Conservation (phyloP, 2,329 filamentous ascomycete species). For the Alternaria longipes region DNA sequence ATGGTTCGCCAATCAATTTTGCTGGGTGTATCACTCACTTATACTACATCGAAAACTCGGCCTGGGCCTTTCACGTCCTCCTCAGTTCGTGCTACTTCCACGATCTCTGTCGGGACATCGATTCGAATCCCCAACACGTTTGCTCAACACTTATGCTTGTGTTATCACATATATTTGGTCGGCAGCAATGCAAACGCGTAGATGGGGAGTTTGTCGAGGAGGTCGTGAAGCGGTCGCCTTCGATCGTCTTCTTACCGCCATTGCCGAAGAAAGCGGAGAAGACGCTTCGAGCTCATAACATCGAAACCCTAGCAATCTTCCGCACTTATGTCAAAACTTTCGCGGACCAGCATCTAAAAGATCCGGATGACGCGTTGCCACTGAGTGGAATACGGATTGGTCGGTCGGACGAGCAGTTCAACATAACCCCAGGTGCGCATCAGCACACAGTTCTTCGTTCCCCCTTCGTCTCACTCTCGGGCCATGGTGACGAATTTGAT, state of each 20-base stretch:
- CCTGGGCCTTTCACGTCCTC: constrained; percentile 79
- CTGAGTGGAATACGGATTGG: constrained; percentile 52
- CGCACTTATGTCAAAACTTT: constrained; percentile 75
- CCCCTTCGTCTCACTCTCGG: constrained; percentile 75
- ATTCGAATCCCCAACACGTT: constrained; percentile 59
- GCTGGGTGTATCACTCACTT: constrained; percentile 74
- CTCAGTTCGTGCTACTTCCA: constrained; percentile 76
- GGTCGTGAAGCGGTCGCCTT: constrained; percentile 66
- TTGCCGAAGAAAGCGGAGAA: constrained; percentile 67
- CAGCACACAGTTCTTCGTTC: constrained; percentile 58
- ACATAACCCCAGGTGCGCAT: not conserved
- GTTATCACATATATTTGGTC: constrained; percentile 75
- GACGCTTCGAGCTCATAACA: constrained; percentile 70
- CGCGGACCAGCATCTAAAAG: constrained; percentile 68
- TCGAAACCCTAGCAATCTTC: constrained; percentile 71
- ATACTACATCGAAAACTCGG: constrained; percentile 78
- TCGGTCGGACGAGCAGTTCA: constrained; percentile 1
- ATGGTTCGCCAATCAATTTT: constrained; percentile 75
- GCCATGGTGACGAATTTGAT: constrained; percentile 69
- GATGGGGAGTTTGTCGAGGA: constrained; percentile 59
- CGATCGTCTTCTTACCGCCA: constrained; percentile 70
- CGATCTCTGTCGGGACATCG: constrained; percentile 66
- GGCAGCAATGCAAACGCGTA: constrained; percentile 61
- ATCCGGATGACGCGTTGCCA: constrained; percentile 66
- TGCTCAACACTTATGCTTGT: constrained; percentile 72